Base-by-base conservation (phyloP, 2,329 filamentous ascomycete species). In the Phyllosticta capitalensis region DNA sequence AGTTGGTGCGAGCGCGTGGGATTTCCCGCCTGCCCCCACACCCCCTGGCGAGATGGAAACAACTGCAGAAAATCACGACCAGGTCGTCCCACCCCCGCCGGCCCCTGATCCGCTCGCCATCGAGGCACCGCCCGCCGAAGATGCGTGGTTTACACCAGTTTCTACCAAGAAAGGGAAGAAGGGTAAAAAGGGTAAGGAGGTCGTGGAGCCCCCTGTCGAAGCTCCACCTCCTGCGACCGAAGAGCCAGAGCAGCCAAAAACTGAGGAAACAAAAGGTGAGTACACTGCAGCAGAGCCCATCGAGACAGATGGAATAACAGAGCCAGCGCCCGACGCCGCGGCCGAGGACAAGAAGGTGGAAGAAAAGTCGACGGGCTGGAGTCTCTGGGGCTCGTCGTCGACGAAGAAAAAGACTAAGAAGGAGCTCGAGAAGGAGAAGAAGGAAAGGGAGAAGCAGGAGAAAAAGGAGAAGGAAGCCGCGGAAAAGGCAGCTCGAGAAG, bases 271-370 rank as follows among this genome's bases (percentile, higher is more conserved):
- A 55, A 38, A 61, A 61, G 38, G 38, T 45, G 17, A 45, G 17
- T 12, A 45, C 17, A 45, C 17, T 45, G 33, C 22, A 5, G 58
- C 14, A n/a, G n/a, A 51, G 45, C 69, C 69, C 65, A 64, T 69
- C 61, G 68, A 74, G 62, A 66, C 71, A 55, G 66, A 70, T 64
- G 63, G 68, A 63, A 69, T 72, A 17, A 63, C 65, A 4, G 72
- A 73, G 54, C 73, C 76, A 21, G 73, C 74, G 61, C 69, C 70
- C n/a, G 75, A 76, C 33, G 38, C 38, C 7, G 57, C 48, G 14
- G 50, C 51, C 17, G 26, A 24, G 19, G 52, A 52, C 9, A 53
- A 61, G 50, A 54, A 26, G 3, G 55, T 57, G 28, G 55, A 57
- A 19, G 20, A 20, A 10, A 61, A 61, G 51, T 54, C 38, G 20